Base-by-base conservation (phyloP, 495 filamentous ascomycete genomes). In the Trypethelium eluteriae region DNA sequence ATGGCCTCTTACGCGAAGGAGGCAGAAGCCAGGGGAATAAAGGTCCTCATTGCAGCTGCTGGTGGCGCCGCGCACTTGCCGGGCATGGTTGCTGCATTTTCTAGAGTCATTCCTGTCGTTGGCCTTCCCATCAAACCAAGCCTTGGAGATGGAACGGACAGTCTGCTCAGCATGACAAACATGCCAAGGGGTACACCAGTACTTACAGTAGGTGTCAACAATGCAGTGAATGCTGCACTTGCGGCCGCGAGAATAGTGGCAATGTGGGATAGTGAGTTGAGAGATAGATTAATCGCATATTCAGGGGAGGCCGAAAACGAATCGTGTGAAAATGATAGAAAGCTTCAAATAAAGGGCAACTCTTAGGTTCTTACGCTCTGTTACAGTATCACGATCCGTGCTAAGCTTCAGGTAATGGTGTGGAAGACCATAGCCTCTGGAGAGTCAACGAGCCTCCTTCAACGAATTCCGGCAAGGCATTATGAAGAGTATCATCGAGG, bases 1-100 rank as follows among this genome's bases (percentile, higher is more conserved):
- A 96, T 98, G 90, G 86, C 86, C 70, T 72, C 83, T 25, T 93
- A 91, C 74, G 90, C 90, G 38, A 81, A 82, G 59, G 78, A 81
- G 49, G 91, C 92, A 34, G 84, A 84, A 2, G 81, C 78, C 11
- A 80, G 83, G 1, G 89, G 90, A 36, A 83, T 96, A 78, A 88
- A 89, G 76, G 92, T 94, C 49, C 92, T 98, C 75, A 96, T 98
- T 74, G 93, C 94, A 0, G 93, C 92, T 11, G 94, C 95, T 16
- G 93, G 93, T 57, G 93, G 94, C 47, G 92, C 92, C 1, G 93
- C 93, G 12, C 91, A 96, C 76, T 79, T 96, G 5, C 94, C 93
- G 9, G 93, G 95, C 47, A 98, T 98, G 94, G 80, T 89, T 10
- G 89, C 93, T 2, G 88, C 90, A 12, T 86, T 89, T 76, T 94